A percentile compares a stretch with the other conserved stretches of the same genome.
These are phyloP conservation scores for Cryphonectria nitschkei DNA, from an alignment of 2,329 filamentous ascomycete species.

Conservation along the genomic window DNA sequence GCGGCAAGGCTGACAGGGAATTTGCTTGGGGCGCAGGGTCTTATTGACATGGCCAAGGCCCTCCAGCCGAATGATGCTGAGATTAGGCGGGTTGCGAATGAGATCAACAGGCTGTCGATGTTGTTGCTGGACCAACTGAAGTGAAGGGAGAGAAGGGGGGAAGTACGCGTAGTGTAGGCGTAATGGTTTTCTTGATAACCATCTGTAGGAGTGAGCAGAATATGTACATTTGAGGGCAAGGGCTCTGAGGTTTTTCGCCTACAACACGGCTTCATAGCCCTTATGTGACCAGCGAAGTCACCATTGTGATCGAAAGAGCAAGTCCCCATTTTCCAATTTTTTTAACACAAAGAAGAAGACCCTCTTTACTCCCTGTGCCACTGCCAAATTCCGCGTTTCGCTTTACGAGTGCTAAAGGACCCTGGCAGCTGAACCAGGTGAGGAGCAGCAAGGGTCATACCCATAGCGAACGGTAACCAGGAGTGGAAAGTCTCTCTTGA, in stretches of 20 bases:
- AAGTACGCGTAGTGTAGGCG: no score
- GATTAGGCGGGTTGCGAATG: constrained; percentile 14
- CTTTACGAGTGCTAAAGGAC: neutral
- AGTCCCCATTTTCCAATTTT: no score
- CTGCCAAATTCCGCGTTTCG: no score
- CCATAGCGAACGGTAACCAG: constrained; percentile 15
- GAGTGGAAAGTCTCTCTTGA: neutral
- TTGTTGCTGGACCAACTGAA: neutral
- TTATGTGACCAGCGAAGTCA: no score
- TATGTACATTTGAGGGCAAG: neutral
- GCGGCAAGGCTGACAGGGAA: constrained; percentile 16
- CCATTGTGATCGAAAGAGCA: no score
- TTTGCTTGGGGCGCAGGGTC: neutral
- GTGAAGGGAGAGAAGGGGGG: neutral
- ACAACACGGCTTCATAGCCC: neutral
- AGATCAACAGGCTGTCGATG: neutral
- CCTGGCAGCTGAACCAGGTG: neutral
- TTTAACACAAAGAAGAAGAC: no score
- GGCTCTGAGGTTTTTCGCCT: neutral
- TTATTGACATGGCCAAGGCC: constrained; percentile 5
- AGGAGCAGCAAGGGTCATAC: neutral
- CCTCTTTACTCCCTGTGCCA: no score
- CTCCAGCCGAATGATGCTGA: constrained; percentile 6
- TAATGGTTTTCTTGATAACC: no score
- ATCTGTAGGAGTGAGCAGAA: no score